Evolutionary conservation across 768 basidiomycete species (phyloP).

Genomic region (Mycena galericulata): DNA sequence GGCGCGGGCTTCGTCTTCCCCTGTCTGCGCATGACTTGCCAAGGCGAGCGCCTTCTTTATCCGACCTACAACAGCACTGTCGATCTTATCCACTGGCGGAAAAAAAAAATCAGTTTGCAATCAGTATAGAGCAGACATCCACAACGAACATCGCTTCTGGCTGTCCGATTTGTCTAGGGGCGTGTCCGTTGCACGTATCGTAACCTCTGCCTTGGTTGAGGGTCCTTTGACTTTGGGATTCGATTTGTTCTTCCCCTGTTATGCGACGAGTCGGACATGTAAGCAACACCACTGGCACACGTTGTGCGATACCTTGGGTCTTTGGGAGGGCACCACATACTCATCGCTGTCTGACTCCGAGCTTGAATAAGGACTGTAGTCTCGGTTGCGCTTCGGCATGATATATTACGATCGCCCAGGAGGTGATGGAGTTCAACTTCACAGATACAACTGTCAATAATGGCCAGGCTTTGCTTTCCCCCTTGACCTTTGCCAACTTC

Average conservation of each 20-base stretch:
- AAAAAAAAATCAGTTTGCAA: background rate
- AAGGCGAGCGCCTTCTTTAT: constrained; percentile 38
- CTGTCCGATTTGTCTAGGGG: constrained; percentile 21
- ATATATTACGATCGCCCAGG: too few species aligned
- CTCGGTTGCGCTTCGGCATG: constrained; percentile 11
- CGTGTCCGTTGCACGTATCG: constrained; percentile 33
- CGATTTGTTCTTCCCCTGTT: constrained; percentile 15
- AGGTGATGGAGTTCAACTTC: background rate
- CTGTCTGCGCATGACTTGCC: constrained; percentile 34
- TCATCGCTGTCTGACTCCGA: constrained; percentile 18
- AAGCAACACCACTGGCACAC: background rate
- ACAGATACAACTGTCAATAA: background rate
- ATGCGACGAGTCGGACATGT: background rate
- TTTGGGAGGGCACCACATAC: constrained; percentile 11
- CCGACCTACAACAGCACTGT: constrained; percentile 30
- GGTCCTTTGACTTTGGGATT: constrained; percentile 18
- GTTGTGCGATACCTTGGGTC: constrained; percentile 5
- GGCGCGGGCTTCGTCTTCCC: constrained; percentile 38
- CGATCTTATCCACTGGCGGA: constrained; percentile 28
- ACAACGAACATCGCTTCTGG: constrained; percentile 24
- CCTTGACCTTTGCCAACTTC: background rate
- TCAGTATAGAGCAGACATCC: background rate
- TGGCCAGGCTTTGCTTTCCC: background rate
- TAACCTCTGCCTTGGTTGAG: constrained; percentile 32
- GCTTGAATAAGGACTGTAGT: constrained; percentile 7